phyloP scores from a whole-genome alignment of 2,329 filamentous ascomycete species.

The Fusarium nisikadoi region DNA sequence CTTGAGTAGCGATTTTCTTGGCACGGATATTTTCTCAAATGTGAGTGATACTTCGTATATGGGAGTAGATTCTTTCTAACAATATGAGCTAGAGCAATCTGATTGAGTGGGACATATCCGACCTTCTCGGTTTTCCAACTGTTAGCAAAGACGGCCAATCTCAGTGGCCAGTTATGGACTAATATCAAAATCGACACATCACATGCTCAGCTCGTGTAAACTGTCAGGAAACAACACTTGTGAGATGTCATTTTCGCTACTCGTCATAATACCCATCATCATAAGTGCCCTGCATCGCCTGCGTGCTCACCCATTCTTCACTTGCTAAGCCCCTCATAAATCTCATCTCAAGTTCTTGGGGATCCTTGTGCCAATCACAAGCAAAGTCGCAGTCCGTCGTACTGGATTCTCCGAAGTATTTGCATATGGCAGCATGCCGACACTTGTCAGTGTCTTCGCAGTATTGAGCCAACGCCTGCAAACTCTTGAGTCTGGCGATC shows the following conservation, averaged over 20 bases:
- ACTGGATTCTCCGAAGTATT: constrained; percentile 78
- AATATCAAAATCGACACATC: not conserved
- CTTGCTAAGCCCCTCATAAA: constrained; percentile 66
- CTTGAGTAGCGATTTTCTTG: constrained; percentile 29
- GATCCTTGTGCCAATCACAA: constrained; percentile 82
- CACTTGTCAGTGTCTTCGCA: constrained; percentile 82
- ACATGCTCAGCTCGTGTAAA: no score
- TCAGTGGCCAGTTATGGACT: constrained; percentile 29
- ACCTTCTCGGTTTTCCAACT: constrained; percentile 37
- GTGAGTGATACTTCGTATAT: constrained; percentile 13
- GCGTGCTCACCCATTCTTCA: constrained; percentile 72
- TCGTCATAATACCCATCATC: constrained; percentile 67
- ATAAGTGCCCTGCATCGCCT: constrained; percentile 68
- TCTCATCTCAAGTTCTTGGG: constrained; percentile 64
- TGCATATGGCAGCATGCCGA: constrained; percentile 78
- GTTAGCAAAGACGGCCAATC: constrained; percentile 1
- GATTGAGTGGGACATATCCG: constrained; percentile 43
- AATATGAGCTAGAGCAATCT: constrained; percentile 28
- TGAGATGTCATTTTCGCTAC: constrained; percentile 8
- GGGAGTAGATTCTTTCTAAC: constrained; percentile 7
- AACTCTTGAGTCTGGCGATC: constrained; percentile 68
- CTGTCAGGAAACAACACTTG: not conserved
- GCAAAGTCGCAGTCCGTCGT: constrained; percentile 75
- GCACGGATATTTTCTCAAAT: constrained; percentile 30
- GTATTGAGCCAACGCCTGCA: constrained; percentile 78